A percentile compares a stretch with the other conserved stretches of the same genome.
Evolutionary conservation across 208 protist species (phyloP).

Genomic region (Crithidia bombi): DNA sequence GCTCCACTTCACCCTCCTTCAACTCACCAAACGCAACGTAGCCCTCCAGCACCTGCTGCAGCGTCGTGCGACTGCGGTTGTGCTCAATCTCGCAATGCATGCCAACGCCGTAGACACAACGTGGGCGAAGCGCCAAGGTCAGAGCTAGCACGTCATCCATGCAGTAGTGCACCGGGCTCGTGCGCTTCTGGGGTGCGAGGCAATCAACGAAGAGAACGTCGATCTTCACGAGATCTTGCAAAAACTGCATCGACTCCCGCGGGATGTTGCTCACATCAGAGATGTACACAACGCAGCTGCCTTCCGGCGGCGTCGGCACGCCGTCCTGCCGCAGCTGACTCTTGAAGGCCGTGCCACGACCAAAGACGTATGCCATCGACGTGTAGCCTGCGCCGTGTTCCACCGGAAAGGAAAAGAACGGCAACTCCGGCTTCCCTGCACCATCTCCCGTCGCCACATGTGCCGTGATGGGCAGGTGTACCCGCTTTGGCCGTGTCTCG

Average conservation of each 20-base stretch:
- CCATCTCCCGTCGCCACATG: slow-evolving; percentile 9
- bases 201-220: slow-evolving; percentile 82
- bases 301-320: slow-evolving; percentile 5
- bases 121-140: slow-evolving; percentile 47
- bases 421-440: slow-evolving; percentile 26
- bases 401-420: slow-evolving; percentile 79
- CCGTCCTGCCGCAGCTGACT: slow-evolving; percentile 26
- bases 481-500: slow-evolving; percentile 34
- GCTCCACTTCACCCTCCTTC: slow-evolving; percentile 40
- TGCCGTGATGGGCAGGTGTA: slow-evolving; percentile 55
- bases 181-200: slow-evolving; percentile 45
- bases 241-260: slow-evolving; percentile 63
- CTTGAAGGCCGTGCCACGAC: slow-evolving; percentile 66
- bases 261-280: slow-evolving; percentile 78
- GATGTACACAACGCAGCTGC: slow-evolving; percentile 82
- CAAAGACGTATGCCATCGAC: slow-evolving; percentile 87
- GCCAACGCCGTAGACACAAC: slow-evolving; percentile 61
- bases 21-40: slow-evolving; percentile 34
- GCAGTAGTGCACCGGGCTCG: slow-evolving; percentile 63
- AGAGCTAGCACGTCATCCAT: slow-evolving; percentile 70
- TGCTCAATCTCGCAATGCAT: slow-evolving; percentile 87
- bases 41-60: slow-evolving; percentile 41
- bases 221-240: slow-evolving; percentile 76
- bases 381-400: slow-evolving; percentile 77
- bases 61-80: slow-evolving; percentile 27